A percentile compares a stretch with the other conserved stretches of the same genome.
Evolutionary conservation across 2,329 filamentous ascomycete genomes (phyloP).

Genomic region (Cytospora piceicola): DNA sequence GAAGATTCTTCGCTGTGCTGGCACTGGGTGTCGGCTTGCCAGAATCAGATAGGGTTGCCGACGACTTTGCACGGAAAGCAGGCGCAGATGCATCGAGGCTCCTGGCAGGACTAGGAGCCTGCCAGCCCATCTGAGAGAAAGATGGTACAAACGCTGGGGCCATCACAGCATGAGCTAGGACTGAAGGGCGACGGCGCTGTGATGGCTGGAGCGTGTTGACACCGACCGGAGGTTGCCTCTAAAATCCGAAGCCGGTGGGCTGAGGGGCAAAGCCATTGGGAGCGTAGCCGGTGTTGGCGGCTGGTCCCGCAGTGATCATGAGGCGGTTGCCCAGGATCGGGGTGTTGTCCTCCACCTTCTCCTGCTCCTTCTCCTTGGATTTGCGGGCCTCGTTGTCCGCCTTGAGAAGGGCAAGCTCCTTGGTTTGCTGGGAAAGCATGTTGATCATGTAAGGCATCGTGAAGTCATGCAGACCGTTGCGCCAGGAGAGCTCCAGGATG

Average conservation of each 20-base stretch:
- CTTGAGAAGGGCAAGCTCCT: slow-evolving; percentile 82
- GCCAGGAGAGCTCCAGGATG: slow-evolving; percentile 96
- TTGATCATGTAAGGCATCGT: slow-evolving; percentile 99
- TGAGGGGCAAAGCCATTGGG: slow-evolving; percentile 50
- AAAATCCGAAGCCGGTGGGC: slow-evolving; percentile 75
- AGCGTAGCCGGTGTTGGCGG: slow-evolving; percentile 57
- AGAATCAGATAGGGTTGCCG: not conserved
- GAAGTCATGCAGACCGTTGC: slow-evolving; percentile 90
- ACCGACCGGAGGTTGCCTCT: slow-evolving; percentile 41
- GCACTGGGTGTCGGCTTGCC: not conserved
- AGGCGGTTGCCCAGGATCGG: slow-evolving; percentile 88
- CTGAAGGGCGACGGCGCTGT: not conserved
- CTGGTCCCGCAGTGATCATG: slow-evolving; percentile 93
- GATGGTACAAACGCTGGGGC: slow-evolving; percentile 14
- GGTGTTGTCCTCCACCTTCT: slow-evolving; percentile 90
- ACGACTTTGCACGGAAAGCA: slow-evolving; percentile 15
- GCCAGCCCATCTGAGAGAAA: not conserved
- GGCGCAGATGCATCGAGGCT: slow-evolving; percentile 19
- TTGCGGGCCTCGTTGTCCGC: slow-evolving; percentile 82
- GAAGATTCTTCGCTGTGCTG: slow-evolving; percentile 1
- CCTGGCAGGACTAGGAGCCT: not conserved
- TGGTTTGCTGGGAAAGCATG: slow-evolving; percentile 87
- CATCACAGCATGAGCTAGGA: not conserved
- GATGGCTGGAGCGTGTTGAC: slow-evolving; percentile 12
- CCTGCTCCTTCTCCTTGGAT: slow-evolving; percentile 44